These are phyloP conservation scores for Beauveria pseudobassiana DNA, from an alignment of 2,329 filamentous ascomycete genomes.

Conservation along the genomic window DNA sequence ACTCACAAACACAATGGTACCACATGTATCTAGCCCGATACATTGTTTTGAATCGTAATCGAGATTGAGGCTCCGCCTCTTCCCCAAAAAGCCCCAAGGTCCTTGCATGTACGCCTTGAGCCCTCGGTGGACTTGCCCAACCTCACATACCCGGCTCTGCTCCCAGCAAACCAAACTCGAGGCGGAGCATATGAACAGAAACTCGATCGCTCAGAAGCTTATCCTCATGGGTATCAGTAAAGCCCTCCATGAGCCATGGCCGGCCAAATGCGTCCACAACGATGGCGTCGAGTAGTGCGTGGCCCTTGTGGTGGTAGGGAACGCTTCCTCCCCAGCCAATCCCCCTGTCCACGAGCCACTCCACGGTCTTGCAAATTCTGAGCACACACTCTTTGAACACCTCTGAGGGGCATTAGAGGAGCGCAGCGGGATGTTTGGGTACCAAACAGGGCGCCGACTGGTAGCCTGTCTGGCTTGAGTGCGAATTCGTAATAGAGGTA, in stretches of 20 bases:
- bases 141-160: not conserved
- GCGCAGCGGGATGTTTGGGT: not conserved
- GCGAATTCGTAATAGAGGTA: not conserved
- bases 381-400: not conserved
- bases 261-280: not conserved
- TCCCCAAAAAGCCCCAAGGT: too few relatives aligned
- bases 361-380: not conserved
- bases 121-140: too few relatives aligned
- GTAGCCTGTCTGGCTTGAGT: not conserved
- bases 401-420: not conserved
- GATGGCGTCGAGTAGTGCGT: not conserved
- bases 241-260: constrained; percentile 2
- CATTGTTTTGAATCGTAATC: not conserved
- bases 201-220: not conserved
- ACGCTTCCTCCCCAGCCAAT: constrained; percentile 1
- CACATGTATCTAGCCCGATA: not conserved
- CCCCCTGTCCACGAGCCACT: not conserved
- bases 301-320: not conserved
- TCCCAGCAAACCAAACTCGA: not conserved
- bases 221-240: not conserved
- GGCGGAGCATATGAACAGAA: not conserved
- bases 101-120: too few relatives aligned
- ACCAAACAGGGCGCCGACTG: not conserved
- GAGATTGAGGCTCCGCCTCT: not conserved
- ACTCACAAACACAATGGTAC: not conserved